Evolutionary conservation across 495 filamentous ascomycete species (phyloP), one percentile per base, ranked within the genome.

Genomic region (Penicillium robsamsonii): DNA sequence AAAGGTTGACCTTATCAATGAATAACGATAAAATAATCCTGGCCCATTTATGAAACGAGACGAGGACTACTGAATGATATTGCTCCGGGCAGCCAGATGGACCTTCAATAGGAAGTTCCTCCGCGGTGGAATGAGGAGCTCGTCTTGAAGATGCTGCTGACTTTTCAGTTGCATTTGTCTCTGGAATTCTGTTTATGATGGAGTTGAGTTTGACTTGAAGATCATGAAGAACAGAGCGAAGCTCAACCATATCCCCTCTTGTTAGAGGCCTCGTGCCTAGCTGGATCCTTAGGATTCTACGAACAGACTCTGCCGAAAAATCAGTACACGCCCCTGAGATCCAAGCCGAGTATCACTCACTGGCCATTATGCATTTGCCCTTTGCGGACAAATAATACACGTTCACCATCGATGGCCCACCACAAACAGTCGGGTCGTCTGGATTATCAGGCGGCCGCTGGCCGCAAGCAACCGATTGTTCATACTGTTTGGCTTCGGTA

Each of bases 21-120:
- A 73, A 76, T 7, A 80, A 50, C 0, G 71, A 76, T 1, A 79
- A 53, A 25, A 80, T 62, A 5, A 80, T 79, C 25, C 62, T 64
- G 1, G 75, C 72, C 75, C 77, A 80, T 53, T 77, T 78, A 52
- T 78, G 75, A 42, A 75, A 80, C 2, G 69, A 66, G n/a, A 77
- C 67, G 25, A 78, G 69, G 48, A 77, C 76, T 9, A 66, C 58
- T 3, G 72, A 69, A 47, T 79, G 75, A 43, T 78, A 79, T 53
- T 79, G 75, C 46, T 79, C 75, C 2, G 64, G 45, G 49, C 75
- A 79, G 13, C 70, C 66, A 44, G 60, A 62, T 0, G 65, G 59
- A 7, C 68, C 70, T 45, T 77, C 74, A 5, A 67, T 74, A 29
- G 73, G 74, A 25, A 74, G 68, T 17, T 70, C 65, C 15, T 54